A percentile compares a stretch with the other conserved stretches of the same genome.
These are phyloP conservation scores for Dentipellis fragilis DNA, from an alignment of 768 basidiomycete genomes.

Conservation along the genomic window DNA sequence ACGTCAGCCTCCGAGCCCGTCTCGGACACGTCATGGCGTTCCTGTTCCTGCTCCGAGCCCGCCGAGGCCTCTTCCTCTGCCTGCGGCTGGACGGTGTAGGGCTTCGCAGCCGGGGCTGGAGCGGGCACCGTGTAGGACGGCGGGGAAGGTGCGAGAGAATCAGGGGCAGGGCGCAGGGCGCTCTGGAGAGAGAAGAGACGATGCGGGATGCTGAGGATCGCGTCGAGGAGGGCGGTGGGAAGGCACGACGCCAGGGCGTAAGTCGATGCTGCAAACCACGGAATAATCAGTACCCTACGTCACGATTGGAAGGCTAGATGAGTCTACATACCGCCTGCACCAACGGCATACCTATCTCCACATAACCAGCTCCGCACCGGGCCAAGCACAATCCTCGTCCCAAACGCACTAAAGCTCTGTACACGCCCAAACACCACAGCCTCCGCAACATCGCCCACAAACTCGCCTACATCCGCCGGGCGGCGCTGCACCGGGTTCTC, in stretches of 20 bases:
- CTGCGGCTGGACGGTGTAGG: conserved; percentile 1
- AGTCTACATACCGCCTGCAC: conserved; percentile 60
- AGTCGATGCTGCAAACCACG: conserved; percentile 43
- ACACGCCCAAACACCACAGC: conserved; percentile 49
- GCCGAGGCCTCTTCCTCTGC: conserved; percentile 9
- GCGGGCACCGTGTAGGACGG: conserved; percentile 12
- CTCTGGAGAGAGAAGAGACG: conserved; percentile 54
- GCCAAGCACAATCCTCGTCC: conserved; percentile 36
- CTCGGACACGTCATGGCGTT: conserved; percentile 26
- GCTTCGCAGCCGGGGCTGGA: not conserved
- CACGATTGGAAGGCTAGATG: not conserved
- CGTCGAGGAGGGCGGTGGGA: conserved; percentile 54
- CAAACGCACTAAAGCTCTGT: conserved; percentile 31
- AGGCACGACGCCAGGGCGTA: conserved; percentile 64
- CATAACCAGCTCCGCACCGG: conserved; percentile 45
- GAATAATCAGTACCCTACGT: not conserved
- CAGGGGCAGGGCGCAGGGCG: conserved; percentile 42
- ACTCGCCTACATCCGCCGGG: conserved; percentile 45
- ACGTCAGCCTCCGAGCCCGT: conserved; percentile 56
- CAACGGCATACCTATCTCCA: conserved; percentile 63
- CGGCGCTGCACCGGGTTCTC: conserved; percentile 35
- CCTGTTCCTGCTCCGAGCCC: conserved; percentile 13
- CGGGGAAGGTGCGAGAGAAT: conserved; percentile 16
- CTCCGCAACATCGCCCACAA: conserved; percentile 48
- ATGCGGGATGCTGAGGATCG: conserved; percentile 57